Percentiles rank a stretch among this genome's conserved stretches.
These are phyloP conservation scores for Parastagonospora avenae DNA, from an alignment of 2,329 filamentous ascomycete genomes.

Conservation along the genomic window DNA sequence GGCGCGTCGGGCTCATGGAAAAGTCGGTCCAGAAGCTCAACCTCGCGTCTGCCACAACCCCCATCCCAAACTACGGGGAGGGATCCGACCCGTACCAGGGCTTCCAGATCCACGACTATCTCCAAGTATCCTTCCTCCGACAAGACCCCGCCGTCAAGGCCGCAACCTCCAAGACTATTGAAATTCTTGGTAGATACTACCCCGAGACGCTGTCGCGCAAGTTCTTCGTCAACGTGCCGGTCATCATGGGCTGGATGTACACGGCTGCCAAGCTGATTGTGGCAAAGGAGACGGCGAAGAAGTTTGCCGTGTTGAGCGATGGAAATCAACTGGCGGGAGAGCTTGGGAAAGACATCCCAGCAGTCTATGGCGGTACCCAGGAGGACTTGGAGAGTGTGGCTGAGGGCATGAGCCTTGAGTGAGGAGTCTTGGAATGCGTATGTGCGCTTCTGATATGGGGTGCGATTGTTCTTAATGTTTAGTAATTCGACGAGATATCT, in stretches of 20 bases:
- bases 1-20: conserved; percentile 92
- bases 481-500: too few relatives aligned
- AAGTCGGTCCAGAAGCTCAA: conserved; percentile 76
- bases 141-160: conserved; percentile 77
- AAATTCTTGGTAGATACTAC: conserved; percentile 80
- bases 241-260: conserved; percentile 81
- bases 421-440: conserved; percentile 1
- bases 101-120: conserved; percentile 92
- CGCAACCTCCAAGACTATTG: conserved; percentile 79
- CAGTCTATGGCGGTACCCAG: conserved; percentile 79
- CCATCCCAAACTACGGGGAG: conserved; percentile 70
- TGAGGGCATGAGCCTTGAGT: conserved; percentile 48
- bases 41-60: conserved; percentile 69
- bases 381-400: conserved; percentile 52
- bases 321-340: conserved; percentile 71
- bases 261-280: conserved; percentile 54
- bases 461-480: too few relatives aligned
- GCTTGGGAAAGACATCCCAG: conserved; percentile 70
- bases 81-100: conserved; percentile 84
- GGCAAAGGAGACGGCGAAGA: conserved; percentile 54
- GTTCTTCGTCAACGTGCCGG: conserved; percentile 93
- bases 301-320: conserved; percentile 57
- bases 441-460: too few relatives aligned
- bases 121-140: conserved; percentile 82
- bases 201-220: conserved; percentile 89